Conservation (phyloP, 2,329 filamentous ascomycete species). For the Hypoxylon sp. region DNA sequence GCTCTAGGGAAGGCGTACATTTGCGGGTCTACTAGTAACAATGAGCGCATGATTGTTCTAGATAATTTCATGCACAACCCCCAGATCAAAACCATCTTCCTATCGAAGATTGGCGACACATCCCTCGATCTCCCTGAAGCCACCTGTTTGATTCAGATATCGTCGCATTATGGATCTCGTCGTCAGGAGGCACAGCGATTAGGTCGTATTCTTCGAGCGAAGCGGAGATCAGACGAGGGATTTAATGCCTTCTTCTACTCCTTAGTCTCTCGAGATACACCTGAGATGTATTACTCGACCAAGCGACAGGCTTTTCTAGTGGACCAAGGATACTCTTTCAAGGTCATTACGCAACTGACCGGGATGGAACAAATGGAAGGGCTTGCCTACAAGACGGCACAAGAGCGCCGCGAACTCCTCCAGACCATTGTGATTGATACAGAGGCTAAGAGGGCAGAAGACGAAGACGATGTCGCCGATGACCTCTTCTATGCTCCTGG, state of each 20-base stretch:
- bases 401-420: slow-evolving; percentile 87
- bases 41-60: slow-evolving; percentile 87
- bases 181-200: slow-evolving; percentile 96
- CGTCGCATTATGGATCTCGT: slow-evolving; percentile 95
- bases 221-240: slow-evolving; percentile 95
- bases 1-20: slow-evolving; percentile 92
- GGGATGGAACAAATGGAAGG: slow-evolving; percentile 88
- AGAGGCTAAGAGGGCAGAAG: slow-evolving; percentile 73
- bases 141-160: slow-evolving; percentile 97
- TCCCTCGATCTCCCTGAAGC: slow-evolving; percentile 98
- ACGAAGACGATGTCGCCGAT: slow-evolving; percentile 75
- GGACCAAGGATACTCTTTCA: slow-evolving; percentile 98
- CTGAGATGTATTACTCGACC: slow-evolving; percentile 97
- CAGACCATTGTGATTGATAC: slow-evolving; percentile 92
- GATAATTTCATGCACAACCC: slow-evolving; percentile 97
- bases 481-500: slow-evolving; percentile 57
- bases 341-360: slow-evolving; percentile 95
- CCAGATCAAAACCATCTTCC: slow-evolving; percentile 89
- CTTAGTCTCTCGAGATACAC: slow-evolving; percentile 95
- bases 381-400: slow-evolving; percentile 83
- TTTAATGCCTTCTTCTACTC: slow-evolving; percentile 99
- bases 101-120: slow-evolving; percentile 98
- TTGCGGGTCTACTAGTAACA: slow-evolving; percentile 88
- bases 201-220: slow-evolving; percentile 93
- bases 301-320: slow-evolving; percentile 97